Conservation (phyloP, 202 grass and related monocot genomes). For the Schoenoplectus triqueter region DNA sequence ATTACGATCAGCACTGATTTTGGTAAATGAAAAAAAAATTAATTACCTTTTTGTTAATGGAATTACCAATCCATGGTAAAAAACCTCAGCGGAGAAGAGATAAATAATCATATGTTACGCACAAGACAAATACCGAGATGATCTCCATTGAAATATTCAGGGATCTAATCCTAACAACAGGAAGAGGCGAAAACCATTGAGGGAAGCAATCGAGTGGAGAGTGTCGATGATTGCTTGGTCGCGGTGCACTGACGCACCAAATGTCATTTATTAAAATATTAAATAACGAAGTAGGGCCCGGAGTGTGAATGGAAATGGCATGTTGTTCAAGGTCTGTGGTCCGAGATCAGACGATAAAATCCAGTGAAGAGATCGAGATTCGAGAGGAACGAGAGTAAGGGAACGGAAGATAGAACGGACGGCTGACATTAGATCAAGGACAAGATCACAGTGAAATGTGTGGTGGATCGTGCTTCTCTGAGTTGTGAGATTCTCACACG, state of each 20-base stretch:
- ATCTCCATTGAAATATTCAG: slow-evolving; percentile 20
- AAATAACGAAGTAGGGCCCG: not conserved
- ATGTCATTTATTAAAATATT: not conserved
- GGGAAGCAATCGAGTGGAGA: slow-evolving; percentile 27
- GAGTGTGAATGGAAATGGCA: not conserved
- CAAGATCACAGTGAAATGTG: not conserved
- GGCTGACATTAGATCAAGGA: not conserved
- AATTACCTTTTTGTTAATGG: slow-evolving; percentile 25
- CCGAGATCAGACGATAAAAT: not conserved
- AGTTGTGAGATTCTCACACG: not conserved
- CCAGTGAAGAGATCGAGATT: not conserved
- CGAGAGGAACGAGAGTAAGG: not conserved
- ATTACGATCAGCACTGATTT: not conserved
- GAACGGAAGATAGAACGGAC: not conserved
- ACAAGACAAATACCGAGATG: not conserved
- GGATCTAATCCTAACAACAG: slow-evolving; percentile 16
- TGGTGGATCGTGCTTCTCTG: not conserved
- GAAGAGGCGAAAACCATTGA: slow-evolving; percentile 25
- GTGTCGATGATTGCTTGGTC: not conserved
- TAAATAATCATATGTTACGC: not conserved
- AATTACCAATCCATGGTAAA: slow-evolving; percentile 28
- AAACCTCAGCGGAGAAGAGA: not conserved
- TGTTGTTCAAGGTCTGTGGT: not conserved
- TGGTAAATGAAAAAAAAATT: not conserved
- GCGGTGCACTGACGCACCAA: not conserved